Percentiles rank a stretch among this genome's conserved stretches.
These are phyloP conservation scores for Quercus aquifolioides DNA, from an alignment of 306 rosid species.

Conservation along the genomic window DNA sequence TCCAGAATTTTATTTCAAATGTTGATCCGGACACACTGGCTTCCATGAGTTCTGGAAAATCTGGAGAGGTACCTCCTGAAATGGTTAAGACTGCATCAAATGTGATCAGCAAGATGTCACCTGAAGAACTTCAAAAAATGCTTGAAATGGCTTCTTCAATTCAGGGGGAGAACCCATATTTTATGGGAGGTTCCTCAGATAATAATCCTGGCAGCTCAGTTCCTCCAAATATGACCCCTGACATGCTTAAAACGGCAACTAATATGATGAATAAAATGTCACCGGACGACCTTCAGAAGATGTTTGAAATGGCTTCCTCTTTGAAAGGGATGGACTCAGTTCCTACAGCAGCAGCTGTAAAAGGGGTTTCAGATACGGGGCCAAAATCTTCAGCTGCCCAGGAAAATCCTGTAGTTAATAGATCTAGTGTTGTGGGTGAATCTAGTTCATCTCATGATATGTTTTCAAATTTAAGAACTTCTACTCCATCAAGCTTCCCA, in stretches of 20 bases:
- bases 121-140: conserved; percentile 77
- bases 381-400: conserved; percentile 25
- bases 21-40: conserved; percentile 68
- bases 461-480: conserved; percentile 44
- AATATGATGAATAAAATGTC: conserved; percentile 81
- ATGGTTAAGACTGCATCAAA: conserved; percentile 77
- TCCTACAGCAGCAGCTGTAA: conserved; percentile 33
- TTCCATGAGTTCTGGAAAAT: conserved; percentile 57
- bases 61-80: conserved; percentile 67
- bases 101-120: conserved; percentile 82
- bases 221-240: conserved; percentile 72
- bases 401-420: conserved; percentile 36
- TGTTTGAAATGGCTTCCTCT: conserved; percentile 82
- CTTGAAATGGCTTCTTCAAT: conserved; percentile 81
- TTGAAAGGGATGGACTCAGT: conserved; percentile 53
- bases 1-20: conserved; percentile 75
- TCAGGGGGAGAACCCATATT: conserved; percentile 48
- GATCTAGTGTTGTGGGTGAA: conserved; percentile 39
- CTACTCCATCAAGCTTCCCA: conserved; percentile 58
- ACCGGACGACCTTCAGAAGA: conserved; percentile 77
- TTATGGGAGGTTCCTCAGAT: conserved; percentile 40
- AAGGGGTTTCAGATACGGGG: conserved; percentile 28
- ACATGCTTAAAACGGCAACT: conserved; percentile 80
- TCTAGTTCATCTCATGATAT: conserved; percentile 41
- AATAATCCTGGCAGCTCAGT: conserved; percentile 38